Evolutionary conservation across 1,284 basidiomycete genomes (phyloP), one percentile per base, ranked within the genome.

Genomic region (Prillingera fragicola): DNA sequence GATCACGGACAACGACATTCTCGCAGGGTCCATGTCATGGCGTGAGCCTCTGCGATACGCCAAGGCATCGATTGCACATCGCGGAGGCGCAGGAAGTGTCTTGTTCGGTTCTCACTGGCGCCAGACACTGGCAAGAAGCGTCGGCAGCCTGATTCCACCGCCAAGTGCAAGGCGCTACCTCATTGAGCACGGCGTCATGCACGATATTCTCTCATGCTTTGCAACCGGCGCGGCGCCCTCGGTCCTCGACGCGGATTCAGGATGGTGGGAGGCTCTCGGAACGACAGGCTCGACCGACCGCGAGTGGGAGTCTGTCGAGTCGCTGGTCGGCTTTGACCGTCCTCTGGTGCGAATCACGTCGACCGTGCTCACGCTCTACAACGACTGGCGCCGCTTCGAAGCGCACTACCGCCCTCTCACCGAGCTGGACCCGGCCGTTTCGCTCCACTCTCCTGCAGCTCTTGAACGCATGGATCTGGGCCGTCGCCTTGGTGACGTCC

Each of bases 1-100:
- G 43, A 36, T 63, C 8, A 43, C 54, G 5, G 52, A 50, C 41
- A 53, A 59, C 26, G 64, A 63, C 43, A 51, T 67, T 7, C 50
- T 67, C 2, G 57, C 57, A 1, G 56, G 62, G 7, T 50, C 48
- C 15, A 40, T 54, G 5, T 49, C 54, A 8, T 67, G 64, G 64
- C 44, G 60, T 4, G 64, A 67, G 35, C 50, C 56, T 2, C 40
- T 58, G 15, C 52, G 60, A 4, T 52, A 60, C 18, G 58, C 55
- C 15, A 45, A 55, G 12, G 42, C 45, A 2, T 45, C 59, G 1
- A 52, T 67, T 10, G 49, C 51, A 1, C 46, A 48, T 25, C 54
- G 64, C 22, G 64, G 62, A 4, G 62, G 64, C 8, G 57, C 56
- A 13, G 54, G 52, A 14, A 41, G 39, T 10, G 55, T 65, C 15